These are phyloP conservation scores for Geotrichum aggregatum DNA, from an alignment of 1,139 yeast species.

Conservation along the genomic window DNA sequence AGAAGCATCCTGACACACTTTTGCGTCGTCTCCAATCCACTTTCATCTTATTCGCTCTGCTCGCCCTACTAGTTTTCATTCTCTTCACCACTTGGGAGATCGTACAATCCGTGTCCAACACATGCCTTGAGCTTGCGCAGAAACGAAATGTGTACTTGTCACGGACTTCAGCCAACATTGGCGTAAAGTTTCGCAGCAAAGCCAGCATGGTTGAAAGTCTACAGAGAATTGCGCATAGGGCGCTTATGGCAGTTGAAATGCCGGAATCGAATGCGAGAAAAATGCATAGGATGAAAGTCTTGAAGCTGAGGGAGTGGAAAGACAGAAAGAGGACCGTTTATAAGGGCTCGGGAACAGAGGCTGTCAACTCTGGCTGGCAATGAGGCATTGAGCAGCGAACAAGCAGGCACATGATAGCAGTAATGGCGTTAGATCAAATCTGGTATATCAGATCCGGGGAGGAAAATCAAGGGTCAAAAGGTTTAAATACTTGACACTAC, in stretches of 20 bases:
- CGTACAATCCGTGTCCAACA: background rate
- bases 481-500: too few relatives aligned
- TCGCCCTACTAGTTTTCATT: background rate
- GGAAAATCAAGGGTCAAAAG: too few relatives aligned
- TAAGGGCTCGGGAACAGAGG: slow-evolving; percentile 11
- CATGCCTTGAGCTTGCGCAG: background rate
- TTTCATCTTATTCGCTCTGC: background rate
- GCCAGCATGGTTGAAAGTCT: background rate
- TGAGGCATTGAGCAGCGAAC: too few relatives aligned
- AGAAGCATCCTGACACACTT: background rate
- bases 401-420: too few relatives aligned
- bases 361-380: slow-evolving; percentile 16
- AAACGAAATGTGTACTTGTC: background rate
- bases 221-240: background rate
- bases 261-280: slow-evolving; percentile 3
- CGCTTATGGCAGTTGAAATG: background rate
- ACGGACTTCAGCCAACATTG: background rate
- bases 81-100: background rate
- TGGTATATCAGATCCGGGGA: too few relatives aligned
- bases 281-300: too few relatives aligned
- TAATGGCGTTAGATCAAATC: too few relatives aligned
- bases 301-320: slow-evolving; percentile 14
- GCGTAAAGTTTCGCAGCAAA: background rate
- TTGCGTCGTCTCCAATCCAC: slow-evolving; percentile 8
- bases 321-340: slow-evolving; percentile 14